A percentile compares a stretch with the other conserved stretches of the same genome.
These are phyloP conservation scores for Rosa hybrid DNA, from an alignment of 331 rosid genomes.

Conservation along the genomic window DNA sequence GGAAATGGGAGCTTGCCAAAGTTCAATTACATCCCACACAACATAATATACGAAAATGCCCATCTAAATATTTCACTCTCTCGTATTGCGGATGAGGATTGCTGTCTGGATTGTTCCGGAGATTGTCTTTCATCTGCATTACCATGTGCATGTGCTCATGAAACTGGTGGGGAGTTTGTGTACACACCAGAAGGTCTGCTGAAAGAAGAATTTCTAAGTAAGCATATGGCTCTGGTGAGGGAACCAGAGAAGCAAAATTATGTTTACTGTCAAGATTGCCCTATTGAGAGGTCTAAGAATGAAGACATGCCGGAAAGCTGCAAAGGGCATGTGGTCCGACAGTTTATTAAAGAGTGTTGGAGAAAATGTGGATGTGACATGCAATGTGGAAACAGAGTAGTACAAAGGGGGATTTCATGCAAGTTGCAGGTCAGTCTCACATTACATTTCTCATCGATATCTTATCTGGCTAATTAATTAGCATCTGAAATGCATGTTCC, in stretches of 20 bases:
- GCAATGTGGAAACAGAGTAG: slow-evolving; percentile 89
- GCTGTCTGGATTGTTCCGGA: slow-evolving; percentile 70
- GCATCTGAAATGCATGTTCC: not conserved
- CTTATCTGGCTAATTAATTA: not conserved
- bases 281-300: slow-evolving; percentile 61
- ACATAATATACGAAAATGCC: slow-evolving; percentile 68
- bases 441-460: not conserved
- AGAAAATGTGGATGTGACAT: slow-evolving; percentile 89
- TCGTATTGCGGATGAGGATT: slow-evolving; percentile 80
- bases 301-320: slow-evolving; percentile 52
- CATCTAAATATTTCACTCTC: slow-evolving; percentile 76
- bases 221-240: slow-evolving; percentile 38
- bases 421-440: slow-evolving; percentile 72
- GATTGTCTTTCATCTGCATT: slow-evolving; percentile 61
- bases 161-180: slow-evolving; percentile 95
- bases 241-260: slow-evolving; percentile 29
- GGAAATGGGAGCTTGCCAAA: slow-evolving; percentile 60
- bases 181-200: slow-evolving; percentile 66
- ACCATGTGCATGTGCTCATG: slow-evolving; percentile 92
- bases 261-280: slow-evolving; percentile 77
- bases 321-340: slow-evolving; percentile 76
- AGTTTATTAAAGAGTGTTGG: slow-evolving; percentile 97
- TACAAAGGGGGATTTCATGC: slow-evolving; percentile 78
- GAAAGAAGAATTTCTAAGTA: slow-evolving; percentile 60
- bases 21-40: slow-evolving; percentile 70